These are phyloP conservation scores for Aphanomyces euteiches DNA, from an alignment of 352 stramenopile genomes.

Conservation along the genomic window DNA sequence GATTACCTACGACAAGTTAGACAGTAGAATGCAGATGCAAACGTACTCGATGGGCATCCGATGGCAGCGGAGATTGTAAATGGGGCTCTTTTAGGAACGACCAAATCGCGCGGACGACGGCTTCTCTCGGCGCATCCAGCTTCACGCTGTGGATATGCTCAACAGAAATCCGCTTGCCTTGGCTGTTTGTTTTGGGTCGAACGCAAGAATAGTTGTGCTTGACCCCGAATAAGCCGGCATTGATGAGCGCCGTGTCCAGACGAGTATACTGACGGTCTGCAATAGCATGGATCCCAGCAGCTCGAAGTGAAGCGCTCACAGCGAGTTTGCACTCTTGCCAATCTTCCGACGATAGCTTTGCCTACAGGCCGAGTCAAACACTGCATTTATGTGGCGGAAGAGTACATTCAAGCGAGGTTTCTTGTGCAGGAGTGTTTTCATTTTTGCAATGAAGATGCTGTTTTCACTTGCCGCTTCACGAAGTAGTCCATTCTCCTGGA, in stretches of 20 bases:
- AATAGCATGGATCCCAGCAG: slow-evolving; percentile 7
- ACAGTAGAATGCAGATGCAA: background rate
- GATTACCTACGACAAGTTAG: background rate
- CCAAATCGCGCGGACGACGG: background rate
- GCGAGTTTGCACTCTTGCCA: slow-evolving; percentile 16
- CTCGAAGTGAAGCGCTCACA: slow-evolving; percentile 7
- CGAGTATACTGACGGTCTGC: background rate
- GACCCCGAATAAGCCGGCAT: slow-evolving; percentile 16
- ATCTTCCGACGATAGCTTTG: background rate
- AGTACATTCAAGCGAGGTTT: slow-evolving; percentile 1
- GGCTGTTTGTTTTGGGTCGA: background rate
- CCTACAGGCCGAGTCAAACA: too few species aligned
- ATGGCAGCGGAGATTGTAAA: background rate
- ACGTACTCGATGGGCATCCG: background rate
- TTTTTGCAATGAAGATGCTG: background rate
- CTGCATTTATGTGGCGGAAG: too few species aligned
- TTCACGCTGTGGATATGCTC: background rate
- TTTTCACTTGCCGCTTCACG: background rate
- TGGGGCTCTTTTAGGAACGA: background rate
- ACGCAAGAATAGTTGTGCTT: background rate
- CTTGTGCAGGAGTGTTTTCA: slow-evolving; percentile 12
- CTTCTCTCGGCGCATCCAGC: background rate
- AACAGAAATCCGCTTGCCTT: background rate
- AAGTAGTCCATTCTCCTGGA: background rate
- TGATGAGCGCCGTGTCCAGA: slow-evolving; percentile 18